Evolutionary conservation across 2,329 filamentous ascomycete genomes (phyloP), one percentile per base, ranked within the genome.

Genomic region (Colletotrichum chrysophilum): DNA sequence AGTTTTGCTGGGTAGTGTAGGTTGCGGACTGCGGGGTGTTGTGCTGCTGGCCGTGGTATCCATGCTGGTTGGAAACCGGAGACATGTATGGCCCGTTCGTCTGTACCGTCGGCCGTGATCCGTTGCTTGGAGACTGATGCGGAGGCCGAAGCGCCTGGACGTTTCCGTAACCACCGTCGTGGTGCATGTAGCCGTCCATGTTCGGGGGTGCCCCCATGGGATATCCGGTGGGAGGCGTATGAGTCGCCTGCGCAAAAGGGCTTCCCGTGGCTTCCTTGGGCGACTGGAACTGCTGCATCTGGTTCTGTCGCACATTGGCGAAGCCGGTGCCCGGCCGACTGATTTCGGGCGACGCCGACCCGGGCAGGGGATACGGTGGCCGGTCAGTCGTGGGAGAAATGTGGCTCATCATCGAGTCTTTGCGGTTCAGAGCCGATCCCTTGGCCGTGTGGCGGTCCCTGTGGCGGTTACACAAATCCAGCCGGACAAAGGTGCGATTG

Each of bases 381-480:
- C 86, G 86, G 65, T 87, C 86, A 61, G 84, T 81, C 66, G 84
- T 82, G 48, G 86, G 86, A 62, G 88, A 89, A 36, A 81, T 80
- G 78, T 91, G 90, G 77, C 83, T 86, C 82, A 92, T 87, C 81
- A 93, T 88, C 16, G 90, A 92, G 81, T 96, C 94, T 84, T 94
- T 94, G 73, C 94, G 92, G 82, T 93, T 93, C 70, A 96, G 86
- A 77, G 95, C 93, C 21, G 94, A 95, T 66, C 94, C 94, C 81
- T 95, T 94, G 67, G 94, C 94, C 14, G 93, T 94, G 84, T 96
- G 95, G 58, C 95, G 91, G 82, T 96, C 94, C 82, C 93, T 91
- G 84, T 97, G 95, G 56, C 95, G 93, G 81, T 97, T 94, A 82
- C 97, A 96, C 74, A 99, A 89, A 84, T 99, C 97, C 79, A 97